A percentile compares a stretch with the other conserved stretches of the same genome.
phyloP scores from a whole-genome alignment of 208 protist species.

The Histomonas meleagridis region DNA sequence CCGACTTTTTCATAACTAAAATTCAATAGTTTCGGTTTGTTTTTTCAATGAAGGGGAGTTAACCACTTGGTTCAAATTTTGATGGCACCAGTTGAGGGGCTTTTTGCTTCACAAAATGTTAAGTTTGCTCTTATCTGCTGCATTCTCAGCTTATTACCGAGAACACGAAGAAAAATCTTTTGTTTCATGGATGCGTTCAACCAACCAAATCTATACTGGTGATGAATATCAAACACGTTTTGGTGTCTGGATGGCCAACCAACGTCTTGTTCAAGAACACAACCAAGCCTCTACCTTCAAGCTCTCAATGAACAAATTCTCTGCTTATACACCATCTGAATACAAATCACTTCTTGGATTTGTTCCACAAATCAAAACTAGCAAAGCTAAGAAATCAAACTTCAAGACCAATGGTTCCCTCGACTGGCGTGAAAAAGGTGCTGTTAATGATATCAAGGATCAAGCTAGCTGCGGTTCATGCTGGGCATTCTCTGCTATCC shows the following conservation, averaged over 20 bases:
- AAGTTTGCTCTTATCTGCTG: too few relatives aligned
- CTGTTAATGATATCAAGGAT: slow-evolving; percentile 55
- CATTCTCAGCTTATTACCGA: too few relatives aligned
- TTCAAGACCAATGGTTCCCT: neutral
- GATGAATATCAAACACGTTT: neutral
- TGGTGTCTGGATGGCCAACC: neutral
- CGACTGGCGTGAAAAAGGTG: slow-evolving; percentile 55
- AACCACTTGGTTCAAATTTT: too few relatives aligned
- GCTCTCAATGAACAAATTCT: neutral
- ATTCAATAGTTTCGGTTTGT: too few relatives aligned
- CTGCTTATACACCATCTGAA: neutral
- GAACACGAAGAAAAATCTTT: neutral
- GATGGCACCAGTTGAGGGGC: too few relatives aligned
- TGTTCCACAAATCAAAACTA: neutral
- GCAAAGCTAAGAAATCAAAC: neutral
- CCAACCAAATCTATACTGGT: neutral
- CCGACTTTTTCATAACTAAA: too few relatives aligned
- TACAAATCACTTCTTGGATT: neutral
- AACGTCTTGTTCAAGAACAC: neutral
- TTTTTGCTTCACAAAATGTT: too few relatives aligned
- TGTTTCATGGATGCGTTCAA: neutral
- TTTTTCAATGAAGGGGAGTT: too few relatives aligned
- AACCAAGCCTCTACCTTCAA: neutral
- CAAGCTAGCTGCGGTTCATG: slow-evolving; percentile 59
- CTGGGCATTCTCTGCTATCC: slow-evolving; percentile 49